Percentiles rank a stretch among this genome's conserved stretches.
These are phyloP conservation scores for Rhodotorula diobovata DNA, from an alignment of 768 basidiomycete species.

Conservation along the genomic window DNA sequence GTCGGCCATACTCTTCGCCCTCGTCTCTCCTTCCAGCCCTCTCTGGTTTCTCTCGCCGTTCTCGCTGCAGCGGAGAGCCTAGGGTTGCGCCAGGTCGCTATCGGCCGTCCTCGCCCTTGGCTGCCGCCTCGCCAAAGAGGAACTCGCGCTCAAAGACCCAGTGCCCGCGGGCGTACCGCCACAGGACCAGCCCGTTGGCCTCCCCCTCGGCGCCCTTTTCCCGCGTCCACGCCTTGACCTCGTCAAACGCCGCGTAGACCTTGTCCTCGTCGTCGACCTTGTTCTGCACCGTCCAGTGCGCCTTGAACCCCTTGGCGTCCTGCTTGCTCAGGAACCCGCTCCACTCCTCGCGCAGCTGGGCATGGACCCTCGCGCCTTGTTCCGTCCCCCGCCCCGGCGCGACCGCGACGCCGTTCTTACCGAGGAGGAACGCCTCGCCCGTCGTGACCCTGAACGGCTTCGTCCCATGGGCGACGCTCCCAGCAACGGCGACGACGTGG, in stretches of 20 bases:
- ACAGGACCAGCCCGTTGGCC: constrained; percentile 21
- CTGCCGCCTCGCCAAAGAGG: constrained; percentile 3
- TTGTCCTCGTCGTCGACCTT: constrained; percentile 28
- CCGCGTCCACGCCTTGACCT: constrained; percentile 7
- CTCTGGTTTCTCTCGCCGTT: too few species aligned
- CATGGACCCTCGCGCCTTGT: constrained; percentile 12
- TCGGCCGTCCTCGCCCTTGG: background rate
- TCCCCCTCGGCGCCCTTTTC: constrained; percentile 8
- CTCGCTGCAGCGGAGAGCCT: too few species aligned
- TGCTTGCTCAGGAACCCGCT: constrained; percentile 25
- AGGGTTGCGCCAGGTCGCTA: background rate
- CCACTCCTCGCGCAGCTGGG: constrained; percentile 14
- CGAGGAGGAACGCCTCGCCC: constrained; percentile 20
- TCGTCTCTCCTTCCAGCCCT: too few species aligned
- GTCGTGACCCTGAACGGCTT: constrained; percentile 3
- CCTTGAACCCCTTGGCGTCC: constrained; percentile 25
- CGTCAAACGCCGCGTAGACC: constrained; percentile 8
- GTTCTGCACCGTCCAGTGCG: constrained; percentile 33
- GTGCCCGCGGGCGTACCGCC: constrained; percentile 17
- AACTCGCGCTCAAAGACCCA: constrained; percentile 26
- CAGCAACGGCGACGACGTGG: background rate
- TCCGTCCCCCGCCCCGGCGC: constrained; percentile 8
- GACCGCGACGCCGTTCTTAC: constrained; percentile 29
- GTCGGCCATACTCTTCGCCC: too few species aligned
- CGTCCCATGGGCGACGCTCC: background rate